phyloP scores from a whole-genome alignment of 768 basidiomycete species.

The Mycena latifolia region DNA sequence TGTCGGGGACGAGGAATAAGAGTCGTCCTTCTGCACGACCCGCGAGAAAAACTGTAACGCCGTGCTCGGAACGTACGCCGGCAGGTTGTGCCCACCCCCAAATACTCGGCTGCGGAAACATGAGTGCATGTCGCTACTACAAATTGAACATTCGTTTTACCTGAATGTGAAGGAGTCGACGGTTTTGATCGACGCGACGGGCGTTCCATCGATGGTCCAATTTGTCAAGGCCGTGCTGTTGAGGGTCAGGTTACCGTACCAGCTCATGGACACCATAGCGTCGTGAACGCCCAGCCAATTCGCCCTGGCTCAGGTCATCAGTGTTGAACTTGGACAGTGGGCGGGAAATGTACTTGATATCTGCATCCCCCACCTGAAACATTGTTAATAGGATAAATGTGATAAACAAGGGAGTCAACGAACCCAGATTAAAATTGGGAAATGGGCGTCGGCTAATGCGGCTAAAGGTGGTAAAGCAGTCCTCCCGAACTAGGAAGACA shows the following conservation, averaged over 20 bases:
- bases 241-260: slow-evolving; percentile 57
- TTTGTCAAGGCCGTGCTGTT: slow-evolving; percentile 49
- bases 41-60: slow-evolving; percentile 27
- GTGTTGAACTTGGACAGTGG: not conserved
- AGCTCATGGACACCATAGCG: slow-evolving; percentile 57
- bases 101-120: slow-evolving; percentile 41
- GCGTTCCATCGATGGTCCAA: slow-evolving; percentile 49
- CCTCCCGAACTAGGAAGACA: slow-evolving; percentile 43
- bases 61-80: slow-evolving; percentile 25
- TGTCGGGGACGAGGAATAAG: not conserved
- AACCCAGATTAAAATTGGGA: slow-evolving; percentile 54
- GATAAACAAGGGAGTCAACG: slow-evolving; percentile 5
- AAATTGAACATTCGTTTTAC: slow-evolving; percentile 37
- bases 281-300: slow-evolving; percentile 56
- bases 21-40: not conserved
- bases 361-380: slow-evolving; percentile 48
- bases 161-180: slow-evolving; percentile 63
- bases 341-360: slow-evolving; percentile 45
- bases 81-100: slow-evolving; percentile 56
- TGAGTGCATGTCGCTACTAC: not conserved
- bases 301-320: slow-evolving; percentile 38
- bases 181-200: slow-evolving; percentile 56
- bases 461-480: slow-evolving; percentile 47
- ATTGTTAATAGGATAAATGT: not conserved
- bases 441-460: slow-evolving; percentile 47